A percentile compares a stretch with the other conserved stretches of the same genome.
Evolutionary conservation across 1,139 yeast genomes (phyloP).

Genomic region (Nakaseomyces bracarensis): DNA sequence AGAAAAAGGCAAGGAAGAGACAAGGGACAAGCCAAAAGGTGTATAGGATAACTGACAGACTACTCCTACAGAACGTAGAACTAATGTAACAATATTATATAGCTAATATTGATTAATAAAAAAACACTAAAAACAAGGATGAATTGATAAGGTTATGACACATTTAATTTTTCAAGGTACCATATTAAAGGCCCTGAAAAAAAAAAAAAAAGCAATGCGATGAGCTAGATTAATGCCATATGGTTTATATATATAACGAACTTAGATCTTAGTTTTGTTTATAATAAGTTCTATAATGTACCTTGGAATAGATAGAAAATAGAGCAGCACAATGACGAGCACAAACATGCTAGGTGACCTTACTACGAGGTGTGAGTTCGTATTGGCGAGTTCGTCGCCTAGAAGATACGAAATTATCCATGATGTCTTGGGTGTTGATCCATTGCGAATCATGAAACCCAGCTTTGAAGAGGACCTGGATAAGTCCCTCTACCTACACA

Average conservation of each 20-base stretch:
- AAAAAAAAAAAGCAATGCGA: neutral
- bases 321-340: neutral
- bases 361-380: constrained; percentile 30
- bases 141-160: too few relatives aligned
- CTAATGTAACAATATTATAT: constrained; percentile 21
- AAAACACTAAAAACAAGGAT: too few relatives aligned
- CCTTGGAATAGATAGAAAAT: neutral
- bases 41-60: constrained; percentile 31
- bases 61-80: constrained; percentile 29
- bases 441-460: constrained; percentile 39
- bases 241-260: too few relatives aligned
- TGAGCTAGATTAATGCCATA: too few relatives aligned
- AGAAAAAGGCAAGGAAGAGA: constrained; percentile 9
- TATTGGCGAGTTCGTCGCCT: constrained; percentile 81
- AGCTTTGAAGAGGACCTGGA: constrained; percentile 64
- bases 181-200: too few relatives aligned
- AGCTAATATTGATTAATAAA: too few relatives aligned
- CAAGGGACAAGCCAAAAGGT: constrained; percentile 19
- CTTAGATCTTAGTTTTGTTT: neutral
- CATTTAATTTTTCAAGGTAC: too few relatives aligned
- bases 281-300: neutral
- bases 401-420: constrained; percentile 61
- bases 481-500: constrained; percentile 37
- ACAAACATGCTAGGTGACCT: constrained; percentile 5
- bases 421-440: constrained; percentile 49